Percentiles rank a stretch among this genome's conserved stretches.
Evolutionary conservation across 2,329 filamentous ascomycete genomes (phyloP).

Genomic region (Hypoxylon sp.): DNA sequence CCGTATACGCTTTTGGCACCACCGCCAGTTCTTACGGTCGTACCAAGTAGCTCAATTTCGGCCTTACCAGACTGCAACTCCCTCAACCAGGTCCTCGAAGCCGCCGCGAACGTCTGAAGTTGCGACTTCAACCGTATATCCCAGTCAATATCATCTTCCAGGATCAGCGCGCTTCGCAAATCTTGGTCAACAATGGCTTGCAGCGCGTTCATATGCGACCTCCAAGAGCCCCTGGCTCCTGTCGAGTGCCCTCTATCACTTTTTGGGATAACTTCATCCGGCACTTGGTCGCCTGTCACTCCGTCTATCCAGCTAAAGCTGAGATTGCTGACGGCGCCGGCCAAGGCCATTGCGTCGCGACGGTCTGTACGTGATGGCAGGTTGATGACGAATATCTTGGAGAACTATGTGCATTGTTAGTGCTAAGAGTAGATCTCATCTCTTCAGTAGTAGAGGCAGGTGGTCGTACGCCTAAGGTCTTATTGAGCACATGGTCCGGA

Average conservation of each 20-base stretch:
- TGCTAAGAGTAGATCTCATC: not conserved
- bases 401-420: constrained; percentile 56
- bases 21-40: not conserved
- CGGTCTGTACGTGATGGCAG: constrained; percentile 63
- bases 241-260: constrained; percentile 45
- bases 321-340: constrained; percentile 59
- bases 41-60: not conserved
- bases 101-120: constrained; percentile 56
- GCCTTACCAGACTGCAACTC: constrained; percentile 13
- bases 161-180: constrained; percentile 61
- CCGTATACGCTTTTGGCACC: constrained; percentile 33
- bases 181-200: constrained; percentile 58
- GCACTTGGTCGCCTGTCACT: constrained; percentile 54
- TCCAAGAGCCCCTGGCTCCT: constrained; percentile 54
- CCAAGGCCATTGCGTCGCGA: constrained; percentile 61
- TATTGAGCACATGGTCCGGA: constrained; percentile 33
- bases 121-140: constrained; percentile 64
- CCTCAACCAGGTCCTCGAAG: constrained; percentile 48
- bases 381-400: constrained; percentile 65
- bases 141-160: constrained; percentile 71
- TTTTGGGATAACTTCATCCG: constrained; percentile 49
- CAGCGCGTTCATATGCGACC: constrained; percentile 55
- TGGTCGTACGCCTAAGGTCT: constrained; percentile 41
- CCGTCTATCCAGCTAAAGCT: constrained; percentile 61
- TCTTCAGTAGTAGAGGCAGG: not conserved